These are phyloP conservation scores for Wickerhamiella bombiphila DNA, from an alignment of 805 yeast species.

Conservation along the genomic window DNA sequence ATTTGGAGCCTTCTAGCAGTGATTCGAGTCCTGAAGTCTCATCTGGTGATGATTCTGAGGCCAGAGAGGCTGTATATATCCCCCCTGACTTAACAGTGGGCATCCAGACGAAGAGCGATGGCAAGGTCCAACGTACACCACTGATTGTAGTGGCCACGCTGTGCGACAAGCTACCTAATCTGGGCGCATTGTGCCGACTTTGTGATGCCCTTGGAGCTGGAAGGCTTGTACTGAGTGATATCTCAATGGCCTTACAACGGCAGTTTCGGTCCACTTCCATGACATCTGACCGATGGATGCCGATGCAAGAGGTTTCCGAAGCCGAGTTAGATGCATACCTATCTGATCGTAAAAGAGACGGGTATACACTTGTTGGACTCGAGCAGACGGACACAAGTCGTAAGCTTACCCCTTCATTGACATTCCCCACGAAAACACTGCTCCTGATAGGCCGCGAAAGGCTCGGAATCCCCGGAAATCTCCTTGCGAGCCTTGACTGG, in stretches of 20 bases:
- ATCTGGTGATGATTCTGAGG: constrained; percentile 12
- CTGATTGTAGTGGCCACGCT: constrained; percentile 80
- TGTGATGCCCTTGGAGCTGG: constrained; percentile 91
- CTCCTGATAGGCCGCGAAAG: constrained; percentile 74
- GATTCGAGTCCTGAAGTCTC: constrained; percentile 1
- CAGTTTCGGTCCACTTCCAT: constrained; percentile 83
- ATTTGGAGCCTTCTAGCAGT: neutral
- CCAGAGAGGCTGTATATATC: neutral
- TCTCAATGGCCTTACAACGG: constrained; percentile 42
- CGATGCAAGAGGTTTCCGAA: constrained; percentile 61
- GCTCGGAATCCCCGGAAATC: constrained; percentile 81
- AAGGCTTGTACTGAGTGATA: constrained; percentile 58
- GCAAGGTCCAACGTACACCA: constrained; percentile 63
- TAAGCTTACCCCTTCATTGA: constrained; percentile 43
- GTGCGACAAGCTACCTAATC: constrained; percentile 83
- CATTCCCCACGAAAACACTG: constrained; percentile 67
- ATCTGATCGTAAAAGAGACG: constrained; percentile 47
- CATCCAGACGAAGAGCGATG: constrained; percentile 80
- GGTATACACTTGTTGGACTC: constrained; percentile 75
- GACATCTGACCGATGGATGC: constrained; percentile 94
- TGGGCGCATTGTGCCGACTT: constrained; percentile 86
- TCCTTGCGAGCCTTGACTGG: constrained; percentile 65
- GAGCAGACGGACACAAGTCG: constrained; percentile 90
- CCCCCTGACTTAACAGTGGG: constrained; percentile 1
- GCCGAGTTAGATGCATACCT: constrained; percentile 42